Conservation (phyloP, 176 grass and related monocot species). For the Aegilops umbellulata region DNA sequence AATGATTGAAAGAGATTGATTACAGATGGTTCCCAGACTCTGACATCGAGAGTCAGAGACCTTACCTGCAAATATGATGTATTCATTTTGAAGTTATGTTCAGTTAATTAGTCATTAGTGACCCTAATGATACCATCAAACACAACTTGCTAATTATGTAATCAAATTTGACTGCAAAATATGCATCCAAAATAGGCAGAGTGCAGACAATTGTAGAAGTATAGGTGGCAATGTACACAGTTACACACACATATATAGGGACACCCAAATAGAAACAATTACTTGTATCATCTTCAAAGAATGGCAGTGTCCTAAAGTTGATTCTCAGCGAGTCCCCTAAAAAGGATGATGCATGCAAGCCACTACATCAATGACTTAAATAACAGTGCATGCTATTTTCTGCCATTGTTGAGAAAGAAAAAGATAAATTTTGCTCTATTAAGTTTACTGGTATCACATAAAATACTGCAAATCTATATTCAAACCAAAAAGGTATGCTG, state of each 20-base stretch:
- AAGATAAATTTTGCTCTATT: not conserved
- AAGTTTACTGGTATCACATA: not conserved
- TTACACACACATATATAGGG: not conserved
- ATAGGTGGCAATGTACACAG: not conserved
- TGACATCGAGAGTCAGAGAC: slow-evolving; percentile 94
- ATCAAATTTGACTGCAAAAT: not conserved
- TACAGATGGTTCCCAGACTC: slow-evolving; percentile 95
- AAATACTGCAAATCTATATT: slow-evolving; percentile 17
- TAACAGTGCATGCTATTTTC: not conserved
- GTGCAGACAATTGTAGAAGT: not conserved
- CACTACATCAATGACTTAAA: slow-evolving; percentile 5
- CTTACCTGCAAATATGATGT: slow-evolving; percentile 69
- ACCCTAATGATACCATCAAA: not conserved
- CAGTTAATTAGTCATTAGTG: not conserved
- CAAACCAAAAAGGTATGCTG: not conserved
- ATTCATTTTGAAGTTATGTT: slow-evolving; percentile 1
- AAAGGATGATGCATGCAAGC: not conserved
- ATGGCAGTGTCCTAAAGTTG: not conserved
- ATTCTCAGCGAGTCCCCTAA: not conserved
- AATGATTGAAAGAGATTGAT: slow-evolving; percentile 94
- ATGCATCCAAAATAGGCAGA: slow-evolving; percentile 4
- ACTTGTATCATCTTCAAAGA: slow-evolving; percentile 8
- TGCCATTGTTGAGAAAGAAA: not conserved
- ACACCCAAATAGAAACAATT: not conserved
- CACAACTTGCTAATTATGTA: slow-evolving; percentile 17